These are phyloP conservation scores for Endoconidiophora polonica DNA, from an alignment of 2,329 filamentous ascomycete genomes.

Conservation along the genomic window DNA sequence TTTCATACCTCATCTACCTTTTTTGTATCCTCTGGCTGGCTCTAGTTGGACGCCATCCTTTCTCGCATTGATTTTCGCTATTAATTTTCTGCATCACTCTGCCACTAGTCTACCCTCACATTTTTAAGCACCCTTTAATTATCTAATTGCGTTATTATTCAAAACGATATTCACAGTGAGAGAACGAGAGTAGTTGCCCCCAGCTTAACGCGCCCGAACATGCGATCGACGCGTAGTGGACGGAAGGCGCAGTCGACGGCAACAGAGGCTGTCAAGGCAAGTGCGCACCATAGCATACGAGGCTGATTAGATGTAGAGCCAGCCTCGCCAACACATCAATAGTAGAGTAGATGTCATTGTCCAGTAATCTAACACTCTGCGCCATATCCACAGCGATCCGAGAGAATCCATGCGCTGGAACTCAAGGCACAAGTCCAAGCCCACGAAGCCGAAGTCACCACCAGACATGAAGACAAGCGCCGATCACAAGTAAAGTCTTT, in stretches of 20 bases:
- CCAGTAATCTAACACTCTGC: neutral
- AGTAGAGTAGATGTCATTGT: neutral
- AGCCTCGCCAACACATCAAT: neutral
- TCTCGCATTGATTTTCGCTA: neutral
- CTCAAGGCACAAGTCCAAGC: constrained; percentile 49
- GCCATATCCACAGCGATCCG: constrained; percentile 4
- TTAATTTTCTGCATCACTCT: neutral
- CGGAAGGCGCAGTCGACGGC: constrained; percentile 8
- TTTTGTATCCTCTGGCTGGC: no score
- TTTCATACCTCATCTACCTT: no score
- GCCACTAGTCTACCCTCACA: neutral
- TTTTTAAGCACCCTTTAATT: neutral
- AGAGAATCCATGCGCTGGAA: constrained; percentile 18
- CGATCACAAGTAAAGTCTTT: constrained; percentile 51
- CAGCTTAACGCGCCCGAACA: constrained; percentile 6
- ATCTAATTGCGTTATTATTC: no score
- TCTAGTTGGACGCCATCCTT: neutral
- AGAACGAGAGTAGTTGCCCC: neutral
- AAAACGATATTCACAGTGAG: no score
- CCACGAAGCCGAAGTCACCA: constrained; percentile 50
- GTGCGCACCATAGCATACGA: neutral
- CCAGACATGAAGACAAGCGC: constrained; percentile 60
- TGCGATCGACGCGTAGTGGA: constrained; percentile 10
- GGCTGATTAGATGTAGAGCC: neutral
- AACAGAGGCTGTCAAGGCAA: constrained; percentile 9